Base-by-base conservation (phyloP, 129 eudicot genomes). In the Tagetes erecta region DNA sequence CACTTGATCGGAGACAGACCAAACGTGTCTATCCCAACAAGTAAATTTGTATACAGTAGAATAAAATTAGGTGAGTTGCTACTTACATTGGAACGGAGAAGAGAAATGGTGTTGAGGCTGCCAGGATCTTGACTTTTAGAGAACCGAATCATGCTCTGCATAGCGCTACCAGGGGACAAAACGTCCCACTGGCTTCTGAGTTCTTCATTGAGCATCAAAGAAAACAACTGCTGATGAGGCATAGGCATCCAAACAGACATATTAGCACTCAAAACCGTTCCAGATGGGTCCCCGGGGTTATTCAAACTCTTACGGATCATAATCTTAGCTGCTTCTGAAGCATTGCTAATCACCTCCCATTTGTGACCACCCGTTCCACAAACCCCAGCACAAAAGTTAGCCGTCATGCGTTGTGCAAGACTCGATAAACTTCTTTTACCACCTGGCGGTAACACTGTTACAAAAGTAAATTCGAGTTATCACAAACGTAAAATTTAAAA, bases 171-270 rank as follows among this genome's bases (percentile, higher is more conserved):
- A 20, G 80, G 86, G 31, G 90, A 88, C 72, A 89, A 76, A 42
- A 85, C 82, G 44, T 92, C 98, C 98, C 98, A 92, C 42, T 87
- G 84, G 70, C 80, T 71, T 73, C 98, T 80, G 1, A 82, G 80
- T 34, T 86, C 87, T 76, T 86, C 96, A 44, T 92, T 82, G 63
- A 83, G 81, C 76, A 92, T 69, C 75, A 89, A 84, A 11, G 86
- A 82, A 51, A 89, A 82, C 70, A 92, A 72, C 1, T 45, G 73
- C 70, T 86, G 94, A 51, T 80, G 89, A 42, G 84, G 66, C 20
- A 92, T 88, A 3, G 92, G 90, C 80, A 92, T 82, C 98, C 92
- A 86, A 13, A 84, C 76, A 3, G 98, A 86, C 44, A 83, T 84
- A 8, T 86, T 79, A 41, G 96, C 96, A 40, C 95, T 89, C 82